Evolutionary conservation across 345 rosid species (phyloP).

Genomic region (Salix dunnii): DNA sequence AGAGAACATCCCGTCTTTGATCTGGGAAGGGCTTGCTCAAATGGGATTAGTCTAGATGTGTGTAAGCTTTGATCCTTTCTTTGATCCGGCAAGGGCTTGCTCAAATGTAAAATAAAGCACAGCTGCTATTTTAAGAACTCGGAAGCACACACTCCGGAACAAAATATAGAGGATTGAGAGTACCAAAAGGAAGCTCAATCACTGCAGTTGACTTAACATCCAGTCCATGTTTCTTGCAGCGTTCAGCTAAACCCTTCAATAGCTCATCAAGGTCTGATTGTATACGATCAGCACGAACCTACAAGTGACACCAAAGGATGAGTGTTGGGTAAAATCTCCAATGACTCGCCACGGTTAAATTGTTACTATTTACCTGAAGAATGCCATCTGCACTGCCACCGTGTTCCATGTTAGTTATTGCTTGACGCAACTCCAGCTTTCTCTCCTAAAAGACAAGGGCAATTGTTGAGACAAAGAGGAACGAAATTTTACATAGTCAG

Average conservation of each 20-base stretch:
- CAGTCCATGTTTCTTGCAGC: constrained; percentile 79
- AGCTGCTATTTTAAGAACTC: neutral
- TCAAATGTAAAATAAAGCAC: neutral
- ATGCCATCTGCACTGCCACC: constrained; percentile 97
- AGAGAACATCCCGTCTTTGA: neutral
- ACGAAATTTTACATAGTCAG: no score
- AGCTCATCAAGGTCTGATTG: constrained; percentile 95
- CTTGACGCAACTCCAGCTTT: constrained; percentile 79
- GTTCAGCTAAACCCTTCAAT: constrained; percentile 68
- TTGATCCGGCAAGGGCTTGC: neutral
- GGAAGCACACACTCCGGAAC: neutral
- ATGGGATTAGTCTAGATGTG: no score
- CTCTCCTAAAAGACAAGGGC: constrained; percentile 46
- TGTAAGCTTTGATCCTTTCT: no score
- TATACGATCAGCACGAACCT: constrained; percentile 97
- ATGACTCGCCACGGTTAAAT: constrained; percentile 6
- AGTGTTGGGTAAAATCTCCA: constrained; percentile 11
- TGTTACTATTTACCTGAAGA: constrained; percentile 63
- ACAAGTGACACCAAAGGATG: constrained; percentile 23
- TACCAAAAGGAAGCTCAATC: constrained; percentile 91
- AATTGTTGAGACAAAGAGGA: neutral
- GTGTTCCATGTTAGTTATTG: constrained; percentile 79
- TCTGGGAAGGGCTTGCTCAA: neutral
- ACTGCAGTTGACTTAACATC: constrained; percentile 70
- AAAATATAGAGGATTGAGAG: neutral